Conservation (phyloP, 805 yeast genomes). For the Hanseniaspora hatyaiensis region DNA sequence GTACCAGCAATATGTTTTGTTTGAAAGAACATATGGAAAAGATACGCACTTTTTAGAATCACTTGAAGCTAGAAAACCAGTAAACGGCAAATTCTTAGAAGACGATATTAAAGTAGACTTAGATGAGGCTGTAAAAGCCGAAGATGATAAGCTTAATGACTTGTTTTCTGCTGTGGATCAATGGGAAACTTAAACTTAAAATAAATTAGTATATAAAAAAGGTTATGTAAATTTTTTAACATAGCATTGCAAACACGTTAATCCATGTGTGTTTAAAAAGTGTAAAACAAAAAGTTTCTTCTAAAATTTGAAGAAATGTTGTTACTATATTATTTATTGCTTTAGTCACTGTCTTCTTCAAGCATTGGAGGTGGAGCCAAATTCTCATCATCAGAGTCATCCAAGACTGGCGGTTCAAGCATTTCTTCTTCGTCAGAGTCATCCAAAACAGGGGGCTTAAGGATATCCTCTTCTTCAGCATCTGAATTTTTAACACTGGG, state of each 20-base stretch:
- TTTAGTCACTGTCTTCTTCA: no score
- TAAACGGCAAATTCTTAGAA: slow-evolving; percentile 36
- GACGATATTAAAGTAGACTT: slow-evolving; percentile 53
- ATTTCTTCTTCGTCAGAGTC: neutral
- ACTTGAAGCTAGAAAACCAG: slow-evolving; percentile 30
- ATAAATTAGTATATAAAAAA: no score
- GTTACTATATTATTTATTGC: no score
- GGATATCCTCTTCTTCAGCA: neutral
- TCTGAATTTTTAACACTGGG: no score
- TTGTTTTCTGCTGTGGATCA: slow-evolving; percentile 5
- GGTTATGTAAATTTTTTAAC: neutral
- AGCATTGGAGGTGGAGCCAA: no score
- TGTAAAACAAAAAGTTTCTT: no score
- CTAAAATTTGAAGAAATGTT: no score
- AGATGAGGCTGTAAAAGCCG: slow-evolving; percentile 43
- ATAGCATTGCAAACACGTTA: neutral
- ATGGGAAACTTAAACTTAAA: slow-evolving; percentile 7
- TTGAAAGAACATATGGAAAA: slow-evolving; percentile 55
- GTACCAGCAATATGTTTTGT: slow-evolving; percentile 50
- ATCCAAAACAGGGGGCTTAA: no score
- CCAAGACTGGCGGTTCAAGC: neutral
- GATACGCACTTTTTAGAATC: slow-evolving; percentile 40
- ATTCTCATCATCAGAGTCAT: neutral
- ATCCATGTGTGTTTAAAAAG: no score
- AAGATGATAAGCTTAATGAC: neutral